These are phyloP conservation scores for Cladorrhinum samala DNA, from an alignment of 495 filamentous ascomycete genomes.

Conservation along the genomic window DNA sequence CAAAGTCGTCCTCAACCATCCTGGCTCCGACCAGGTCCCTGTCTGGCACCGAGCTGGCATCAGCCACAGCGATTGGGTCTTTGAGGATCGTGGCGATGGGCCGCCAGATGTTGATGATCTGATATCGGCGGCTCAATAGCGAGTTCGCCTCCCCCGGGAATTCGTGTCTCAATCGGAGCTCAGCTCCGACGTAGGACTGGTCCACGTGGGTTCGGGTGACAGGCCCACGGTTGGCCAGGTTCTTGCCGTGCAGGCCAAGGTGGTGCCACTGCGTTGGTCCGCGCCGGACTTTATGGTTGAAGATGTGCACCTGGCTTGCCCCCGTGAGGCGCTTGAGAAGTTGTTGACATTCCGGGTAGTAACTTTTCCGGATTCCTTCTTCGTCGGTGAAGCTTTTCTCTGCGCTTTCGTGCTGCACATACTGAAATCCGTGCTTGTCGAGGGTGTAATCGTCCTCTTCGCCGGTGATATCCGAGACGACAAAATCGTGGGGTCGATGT, in stretches of 20 bases:
- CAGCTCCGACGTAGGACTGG: conserved; percentile 58
- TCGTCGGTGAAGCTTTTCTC: conserved; percentile 57
- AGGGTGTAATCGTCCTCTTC: conserved; percentile 31
- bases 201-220: conserved; percentile 65
- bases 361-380: conserved; percentile 49
- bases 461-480: conserved; percentile 34
- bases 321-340: conserved; percentile 59
- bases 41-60: conserved; percentile 52
- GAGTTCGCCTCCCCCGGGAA: conserved; percentile 51
- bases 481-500: conserved; percentile 30
- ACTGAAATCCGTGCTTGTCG: conserved; percentile 37
- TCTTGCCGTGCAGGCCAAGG: conserved; percentile 23
- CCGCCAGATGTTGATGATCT: conserved; percentile 72
- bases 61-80: conserved; percentile 56
- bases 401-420: conserved; percentile 21
- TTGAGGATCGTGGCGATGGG: conserved; percentile 56
- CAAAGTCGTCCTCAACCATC: conserved; percentile 61
- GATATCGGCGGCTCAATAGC: conserved; percentile 55
- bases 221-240: conserved; percentile 48
- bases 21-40: conserved; percentile 61
- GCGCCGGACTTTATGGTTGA: conserved; percentile 68
- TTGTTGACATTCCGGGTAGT: conserved; percentile 57
- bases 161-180: conserved; percentile 50
- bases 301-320: conserved; percentile 57
- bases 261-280: conserved; percentile 35